These are phyloP conservation scores for Fusarium nematophilum DNA, from an alignment of 2,329 filamentous ascomycete species.

Conservation along the genomic window DNA sequence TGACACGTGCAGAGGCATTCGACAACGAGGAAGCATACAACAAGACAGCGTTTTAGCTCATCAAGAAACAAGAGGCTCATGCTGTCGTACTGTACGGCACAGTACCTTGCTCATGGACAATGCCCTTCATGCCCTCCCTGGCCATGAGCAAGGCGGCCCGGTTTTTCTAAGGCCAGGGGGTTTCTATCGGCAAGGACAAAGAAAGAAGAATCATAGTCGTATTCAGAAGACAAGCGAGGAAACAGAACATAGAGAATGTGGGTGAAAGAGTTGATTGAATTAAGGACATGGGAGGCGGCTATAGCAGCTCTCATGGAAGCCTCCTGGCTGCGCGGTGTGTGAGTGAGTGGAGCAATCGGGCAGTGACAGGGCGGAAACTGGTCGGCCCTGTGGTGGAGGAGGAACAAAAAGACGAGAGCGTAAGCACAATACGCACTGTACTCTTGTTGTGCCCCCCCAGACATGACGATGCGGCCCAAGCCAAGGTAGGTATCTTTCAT, in stretches of 20 bases:
- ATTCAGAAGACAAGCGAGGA: constrained; percentile 5
- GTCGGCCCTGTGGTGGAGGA: neutral
- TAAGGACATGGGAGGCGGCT: constrained; percentile 32
- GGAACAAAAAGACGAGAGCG: neutral
- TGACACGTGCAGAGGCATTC: neutral
- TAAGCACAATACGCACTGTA: constrained; percentile 20
- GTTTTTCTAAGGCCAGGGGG: constrained; percentile 34
- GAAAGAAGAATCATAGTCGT: constrained; percentile 9
- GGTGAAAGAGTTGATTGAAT: constrained; percentile 18
- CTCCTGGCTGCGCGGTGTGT: constrained; percentile 21
- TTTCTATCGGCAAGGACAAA: constrained; percentile 23
- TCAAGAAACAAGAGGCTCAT: constrained; percentile 25
- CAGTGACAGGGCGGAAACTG: neutral
- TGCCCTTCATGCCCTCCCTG: constrained; percentile 33
- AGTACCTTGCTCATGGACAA: constrained; percentile 24
- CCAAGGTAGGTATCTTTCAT: constrained; percentile 16
- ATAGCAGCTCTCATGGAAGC: constrained; percentile 27
- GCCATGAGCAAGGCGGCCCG: constrained; percentile 29
- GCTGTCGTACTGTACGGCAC: constrained; percentile 23
- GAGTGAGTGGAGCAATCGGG: constrained; percentile 5
- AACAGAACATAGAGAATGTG: constrained; percentile 11
- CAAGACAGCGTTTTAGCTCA: neutral
- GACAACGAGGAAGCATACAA: neutral
- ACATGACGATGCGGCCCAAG: constrained; percentile 15
- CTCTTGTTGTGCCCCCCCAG: constrained; percentile 1